phyloP scores from a whole-genome alignment of 768 basidiomycete genomes.

The Lyophyllum decastes region DNA sequence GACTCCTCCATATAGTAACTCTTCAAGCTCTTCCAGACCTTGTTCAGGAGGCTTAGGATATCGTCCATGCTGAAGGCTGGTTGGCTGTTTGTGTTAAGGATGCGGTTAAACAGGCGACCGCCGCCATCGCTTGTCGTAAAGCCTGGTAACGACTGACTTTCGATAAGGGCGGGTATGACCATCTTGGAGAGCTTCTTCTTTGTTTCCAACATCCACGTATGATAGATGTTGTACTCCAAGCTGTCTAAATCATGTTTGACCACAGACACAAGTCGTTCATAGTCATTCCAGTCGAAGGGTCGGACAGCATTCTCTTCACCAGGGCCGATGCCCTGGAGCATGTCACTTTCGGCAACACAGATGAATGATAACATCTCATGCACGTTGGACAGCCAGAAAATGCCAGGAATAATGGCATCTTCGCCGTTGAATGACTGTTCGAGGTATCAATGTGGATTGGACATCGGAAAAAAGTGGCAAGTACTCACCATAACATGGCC shows the following conservation, averaged over 20 bases:
- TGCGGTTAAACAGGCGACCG: constrained; percentile 90
- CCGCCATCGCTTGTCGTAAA: constrained; percentile 96
- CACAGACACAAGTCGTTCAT: constrained; percentile 94
- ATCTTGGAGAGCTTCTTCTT: constrained; percentile 96
- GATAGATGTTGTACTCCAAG: constrained; percentile 99
- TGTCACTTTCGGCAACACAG: constrained; percentile 97
- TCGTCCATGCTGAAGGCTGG: constrained; percentile 99
- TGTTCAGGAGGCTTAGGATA: constrained; percentile 93
- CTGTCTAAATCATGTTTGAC: constrained; percentile 99
- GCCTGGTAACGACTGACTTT: constrained; percentile 95
- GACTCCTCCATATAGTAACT: constrained; percentile 98
- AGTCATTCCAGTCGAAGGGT: constrained; percentile 95
- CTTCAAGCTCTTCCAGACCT: constrained; percentile 97
- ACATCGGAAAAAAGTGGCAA: constrained; percentile 7
- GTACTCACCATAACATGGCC: constrained; percentile 93
- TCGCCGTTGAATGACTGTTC: constrained; percentile 85
- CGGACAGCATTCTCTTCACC: constrained; percentile 92
- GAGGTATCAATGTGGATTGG: constrained; percentile 1
- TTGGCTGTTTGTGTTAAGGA: constrained; percentile 80
- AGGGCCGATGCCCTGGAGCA: constrained; percentile 96
- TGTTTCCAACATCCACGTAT: constrained; percentile 98
- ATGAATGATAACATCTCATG: constrained; percentile 99
- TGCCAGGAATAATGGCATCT: constrained; percentile 93
- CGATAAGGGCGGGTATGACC: constrained; percentile 98
- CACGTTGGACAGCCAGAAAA: constrained; percentile 99